phyloP scores from a whole-genome alignment of 805 yeast species.

The Komagataella mondaviorum region DNA sequence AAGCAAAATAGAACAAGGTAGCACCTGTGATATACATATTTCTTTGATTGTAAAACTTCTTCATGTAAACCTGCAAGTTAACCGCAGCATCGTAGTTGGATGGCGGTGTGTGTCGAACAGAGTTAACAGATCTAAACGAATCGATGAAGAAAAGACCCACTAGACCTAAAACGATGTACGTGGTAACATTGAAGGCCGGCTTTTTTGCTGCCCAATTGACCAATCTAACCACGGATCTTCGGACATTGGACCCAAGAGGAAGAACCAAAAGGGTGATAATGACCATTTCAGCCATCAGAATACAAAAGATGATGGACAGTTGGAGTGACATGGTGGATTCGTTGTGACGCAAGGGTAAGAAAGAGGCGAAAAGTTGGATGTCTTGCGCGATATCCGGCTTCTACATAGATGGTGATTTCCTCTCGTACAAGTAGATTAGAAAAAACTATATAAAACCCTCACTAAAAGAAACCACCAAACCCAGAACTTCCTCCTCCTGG shows the following conservation, averaged over 20 bases:
- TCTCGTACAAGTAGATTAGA: not conserved
- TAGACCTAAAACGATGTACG: constrained; percentile 23
- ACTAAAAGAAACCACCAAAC: not conserved
- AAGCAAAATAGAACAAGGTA: constrained; percentile 30
- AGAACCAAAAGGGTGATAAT: constrained; percentile 26
- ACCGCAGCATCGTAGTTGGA: constrained; percentile 6
- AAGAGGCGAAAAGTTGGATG: not conserved
- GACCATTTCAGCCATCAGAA: constrained; percentile 30
- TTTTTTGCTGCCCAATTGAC: constrained; percentile 16
- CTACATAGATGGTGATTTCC: not conserved
- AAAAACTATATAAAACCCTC: not conserved
- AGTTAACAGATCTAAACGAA: constrained; percentile 16
- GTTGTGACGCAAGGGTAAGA: not conserved
- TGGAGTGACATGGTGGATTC: not conserved
- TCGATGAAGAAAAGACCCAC: constrained; percentile 34
- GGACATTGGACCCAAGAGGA: constrained; percentile 33
- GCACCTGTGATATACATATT: constrained; percentile 44
- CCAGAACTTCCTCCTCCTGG: not conserved
- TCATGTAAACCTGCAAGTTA: constrained; percentile 5
- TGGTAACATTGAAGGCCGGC: constrained; percentile 26
- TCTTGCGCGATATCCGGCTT: not conserved
- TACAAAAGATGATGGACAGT: constrained; percentile 18
- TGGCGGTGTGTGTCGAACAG: constrained; percentile 2
- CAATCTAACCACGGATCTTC: constrained; percentile 21
- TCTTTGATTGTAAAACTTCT: constrained; percentile 42